A percentile compares a stretch with the other conserved stretches of the same genome.
phyloP scores from a whole-genome alignment of 2,329 filamentous ascomycete genomes.

The Fusarium buxicola region DNA sequence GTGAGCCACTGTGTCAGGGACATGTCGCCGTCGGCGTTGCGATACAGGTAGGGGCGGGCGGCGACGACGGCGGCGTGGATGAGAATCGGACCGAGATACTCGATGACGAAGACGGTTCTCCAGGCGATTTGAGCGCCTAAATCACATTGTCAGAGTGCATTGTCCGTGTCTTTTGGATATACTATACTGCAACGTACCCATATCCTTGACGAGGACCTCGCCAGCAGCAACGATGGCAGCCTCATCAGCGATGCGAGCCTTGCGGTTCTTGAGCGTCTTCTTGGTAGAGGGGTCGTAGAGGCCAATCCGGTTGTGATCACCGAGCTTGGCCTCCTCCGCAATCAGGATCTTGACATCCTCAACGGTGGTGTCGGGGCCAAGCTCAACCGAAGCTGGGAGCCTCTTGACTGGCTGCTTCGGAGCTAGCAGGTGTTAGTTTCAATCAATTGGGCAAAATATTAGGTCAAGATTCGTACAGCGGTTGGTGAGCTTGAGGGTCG shows the following conservation, averaged over 20 bases:
- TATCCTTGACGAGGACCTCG: conserved; percentile 88
- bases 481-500: conserved; percentile 58
- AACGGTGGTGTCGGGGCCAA: conserved; percentile 64
- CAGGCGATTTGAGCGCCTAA: conserved; percentile 89
- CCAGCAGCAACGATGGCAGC: conserved; percentile 60
- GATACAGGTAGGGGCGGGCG: conserved; percentile 73
- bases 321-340: conserved; percentile 62
- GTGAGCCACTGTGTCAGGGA: conserved; percentile 77
- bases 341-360: conserved; percentile 70
- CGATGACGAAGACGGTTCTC: conserved; percentile 93
- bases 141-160: conserved; percentile 6
- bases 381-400: conserved; percentile 63
- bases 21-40: conserved; percentile 62
- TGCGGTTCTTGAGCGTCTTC: conserved; percentile 73
- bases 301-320: conserved; percentile 71
- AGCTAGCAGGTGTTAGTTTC: conserved; percentile 46
- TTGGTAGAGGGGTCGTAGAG: conserved; percentile 70
- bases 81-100: conserved; percentile 92
- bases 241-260: conserved; percentile 63
- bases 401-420: conserved; percentile 64
- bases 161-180: background rate
- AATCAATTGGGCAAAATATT: background rate
- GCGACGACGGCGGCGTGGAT: conserved; percentile 82
- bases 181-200: conserved; percentile 70
- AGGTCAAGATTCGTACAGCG: conserved; percentile 48